Percentiles rank a stretch among this genome's conserved stretches.
Conservation (phyloP, 2,329 filamentous ascomycete genomes). For the Talaromyces sp. region DNA sequence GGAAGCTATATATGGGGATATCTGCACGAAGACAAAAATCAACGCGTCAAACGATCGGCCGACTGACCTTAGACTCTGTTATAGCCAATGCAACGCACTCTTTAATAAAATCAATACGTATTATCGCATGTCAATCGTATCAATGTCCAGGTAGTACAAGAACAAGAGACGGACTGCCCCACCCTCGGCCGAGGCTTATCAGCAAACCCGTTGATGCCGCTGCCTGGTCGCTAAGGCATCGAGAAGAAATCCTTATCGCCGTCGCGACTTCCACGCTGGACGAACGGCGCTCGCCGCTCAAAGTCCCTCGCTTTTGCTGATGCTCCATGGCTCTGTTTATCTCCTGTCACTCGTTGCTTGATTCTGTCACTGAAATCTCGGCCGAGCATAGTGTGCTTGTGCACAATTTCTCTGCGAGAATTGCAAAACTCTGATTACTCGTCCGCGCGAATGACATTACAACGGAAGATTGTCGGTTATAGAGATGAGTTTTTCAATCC, state of each 20-base stretch:
- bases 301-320: no score
- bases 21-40: not conserved
- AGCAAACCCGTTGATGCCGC: not conserved
- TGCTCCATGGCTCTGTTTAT: not conserved
- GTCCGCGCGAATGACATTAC: not conserved
- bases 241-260: no score
- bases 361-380: not conserved
- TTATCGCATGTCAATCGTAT: not conserved
- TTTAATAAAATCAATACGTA: not conserved
- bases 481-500: conserved; percentile 13
- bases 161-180: not conserved
- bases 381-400: not conserved
- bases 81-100: not conserved
- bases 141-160: not conserved
- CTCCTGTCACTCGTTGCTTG: not conserved
- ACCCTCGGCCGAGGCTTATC: conserved; percentile 15
- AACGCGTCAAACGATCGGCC: not conserved
- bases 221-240: not conserved
- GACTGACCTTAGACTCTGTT: not conserved
- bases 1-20: not conserved
- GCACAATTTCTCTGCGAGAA: not conserved
- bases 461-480: not conserved
- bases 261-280: not conserved
- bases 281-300: not conserved
- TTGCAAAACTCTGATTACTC: not conserved